Conservation (phyloP, 2,329 filamentous ascomycete species). For the Aspergillus udagawae region DNA sequence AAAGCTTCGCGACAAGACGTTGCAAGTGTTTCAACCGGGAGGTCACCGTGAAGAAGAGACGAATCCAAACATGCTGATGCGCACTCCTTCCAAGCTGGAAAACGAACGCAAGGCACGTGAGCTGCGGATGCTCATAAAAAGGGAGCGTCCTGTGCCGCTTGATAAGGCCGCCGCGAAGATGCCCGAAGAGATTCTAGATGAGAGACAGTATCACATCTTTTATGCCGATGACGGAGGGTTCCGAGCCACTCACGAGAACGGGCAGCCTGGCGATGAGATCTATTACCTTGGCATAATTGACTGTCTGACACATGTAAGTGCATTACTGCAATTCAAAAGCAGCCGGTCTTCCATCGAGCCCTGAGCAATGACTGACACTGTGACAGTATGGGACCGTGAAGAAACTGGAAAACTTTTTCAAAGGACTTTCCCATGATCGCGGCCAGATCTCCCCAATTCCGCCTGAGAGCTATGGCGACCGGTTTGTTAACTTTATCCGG, state of each 20-base stretch:
- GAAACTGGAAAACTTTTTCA: slow-evolving; percentile 94
- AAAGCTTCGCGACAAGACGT: slow-evolving; percentile 81
- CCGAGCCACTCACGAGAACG: slow-evolving; percentile 86
- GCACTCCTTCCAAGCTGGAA: slow-evolving; percentile 91
- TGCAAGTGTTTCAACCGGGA: slow-evolving; percentile 90
- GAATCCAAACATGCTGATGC: slow-evolving; percentile 64
- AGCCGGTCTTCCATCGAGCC: background rate
- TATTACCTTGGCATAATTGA: slow-evolving; percentile 99
- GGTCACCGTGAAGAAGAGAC: slow-evolving; percentile 64
- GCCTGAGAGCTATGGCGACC: slow-evolving; percentile 84
- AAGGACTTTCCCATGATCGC: slow-evolving; percentile 79
- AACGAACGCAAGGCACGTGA: slow-evolving; percentile 87
- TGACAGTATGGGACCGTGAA: slow-evolving; percentile 86
- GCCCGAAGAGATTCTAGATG: slow-evolving; percentile 81
- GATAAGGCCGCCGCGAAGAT: slow-evolving; percentile 77
- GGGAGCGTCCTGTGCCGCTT: slow-evolving; percentile 90
- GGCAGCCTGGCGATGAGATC: slow-evolving; percentile 79
- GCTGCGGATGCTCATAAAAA: slow-evolving; percentile 84
- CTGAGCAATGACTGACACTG: slow-evolving; percentile 7
- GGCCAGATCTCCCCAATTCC: slow-evolving; percentile 89
- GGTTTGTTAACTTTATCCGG: slow-evolving; percentile 89
- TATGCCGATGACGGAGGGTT: slow-evolving; percentile 94
- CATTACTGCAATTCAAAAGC: background rate
- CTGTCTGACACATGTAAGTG: slow-evolving; percentile 86
- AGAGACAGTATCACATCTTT: slow-evolving; percentile 75